Evolutionary conservation across 352 stramenopile species (phyloP).

Genomic region (Plasmopara viticola): DNA sequence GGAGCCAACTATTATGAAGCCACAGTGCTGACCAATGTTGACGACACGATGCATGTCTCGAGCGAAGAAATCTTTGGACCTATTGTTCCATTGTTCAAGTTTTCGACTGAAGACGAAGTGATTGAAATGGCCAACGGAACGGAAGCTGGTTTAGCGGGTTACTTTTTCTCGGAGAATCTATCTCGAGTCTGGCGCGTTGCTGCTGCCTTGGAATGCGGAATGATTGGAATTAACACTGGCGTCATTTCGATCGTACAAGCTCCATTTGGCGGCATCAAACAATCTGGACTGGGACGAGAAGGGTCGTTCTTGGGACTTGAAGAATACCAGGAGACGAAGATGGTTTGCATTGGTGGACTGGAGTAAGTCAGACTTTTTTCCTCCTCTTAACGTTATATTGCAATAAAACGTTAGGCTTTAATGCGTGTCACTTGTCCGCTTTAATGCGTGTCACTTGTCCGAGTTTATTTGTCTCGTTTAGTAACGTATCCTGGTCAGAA

Average conservation of each 20-base stretch:
- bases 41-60: constrained; percentile 84
- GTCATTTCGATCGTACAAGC: constrained; percentile 84
- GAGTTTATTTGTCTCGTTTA: too few species aligned
- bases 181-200: constrained; percentile 86
- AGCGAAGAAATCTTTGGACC: constrained; percentile 96
- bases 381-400: not conserved
- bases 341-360: constrained; percentile 83
- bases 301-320: constrained; percentile 85
- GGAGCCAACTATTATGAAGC: constrained; percentile 91
- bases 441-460: too few species aligned
- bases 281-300: constrained; percentile 86
- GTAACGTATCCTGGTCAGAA: too few species aligned
- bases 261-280: constrained; percentile 86
- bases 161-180: constrained; percentile 92
- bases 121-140: constrained; percentile 92
- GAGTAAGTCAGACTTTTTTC: constrained; percentile 4
- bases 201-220: constrained; percentile 86
- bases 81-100: constrained; percentile 89
- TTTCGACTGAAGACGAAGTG: constrained; percentile 94
- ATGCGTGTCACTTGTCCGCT: too few species aligned
- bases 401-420: not conserved
- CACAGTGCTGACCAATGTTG: constrained; percentile 87
- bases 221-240: constrained; percentile 93
- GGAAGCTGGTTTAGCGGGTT: constrained; percentile 88
- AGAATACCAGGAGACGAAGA: constrained; percentile 97